These are phyloP conservation scores for Chalara sp. DNA, from an alignment of 2,329 filamentous ascomycete species.

Conservation along the genomic window DNA sequence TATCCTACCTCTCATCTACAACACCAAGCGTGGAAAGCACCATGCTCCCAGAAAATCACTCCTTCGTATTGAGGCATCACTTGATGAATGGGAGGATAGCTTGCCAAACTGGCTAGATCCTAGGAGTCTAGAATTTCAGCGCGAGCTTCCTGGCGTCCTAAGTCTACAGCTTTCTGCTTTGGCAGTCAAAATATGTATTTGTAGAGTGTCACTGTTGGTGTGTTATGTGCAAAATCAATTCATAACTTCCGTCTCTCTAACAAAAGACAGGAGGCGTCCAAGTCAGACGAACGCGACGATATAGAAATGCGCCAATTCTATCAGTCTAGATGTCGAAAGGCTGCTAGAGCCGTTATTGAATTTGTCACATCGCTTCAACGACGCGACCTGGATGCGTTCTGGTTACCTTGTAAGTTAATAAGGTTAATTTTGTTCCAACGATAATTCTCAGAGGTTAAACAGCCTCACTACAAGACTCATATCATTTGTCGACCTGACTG, in stretches of 20 bases:
- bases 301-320: neutral
- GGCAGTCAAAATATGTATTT: neutral
- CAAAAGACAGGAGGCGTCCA: neutral
- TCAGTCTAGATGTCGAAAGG: neutral
- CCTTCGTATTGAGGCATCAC: neutral
- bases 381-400: neutral
- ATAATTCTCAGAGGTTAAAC: too few relatives aligned
- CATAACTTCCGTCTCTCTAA: neutral
- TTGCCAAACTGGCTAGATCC: neutral
- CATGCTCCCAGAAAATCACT: neutral
- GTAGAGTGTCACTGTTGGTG: neutral
- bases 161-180: neutral
- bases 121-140: neutral
- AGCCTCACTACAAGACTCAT: too few relatives aligned
- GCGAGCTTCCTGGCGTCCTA: neutral
- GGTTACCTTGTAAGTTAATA: neutral
- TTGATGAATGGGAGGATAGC: neutral
- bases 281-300: neutral
- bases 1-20: neutral
- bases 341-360: neutral
- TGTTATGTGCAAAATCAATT: too few relatives aligned
- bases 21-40: neutral
- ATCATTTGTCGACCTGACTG: too few relatives aligned
- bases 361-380: neutral
- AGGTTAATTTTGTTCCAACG: too few relatives aligned